Base-by-base conservation (phyloP, 2,329 filamentous ascomycete species). In the Bimuria novae-zelandiae region DNA sequence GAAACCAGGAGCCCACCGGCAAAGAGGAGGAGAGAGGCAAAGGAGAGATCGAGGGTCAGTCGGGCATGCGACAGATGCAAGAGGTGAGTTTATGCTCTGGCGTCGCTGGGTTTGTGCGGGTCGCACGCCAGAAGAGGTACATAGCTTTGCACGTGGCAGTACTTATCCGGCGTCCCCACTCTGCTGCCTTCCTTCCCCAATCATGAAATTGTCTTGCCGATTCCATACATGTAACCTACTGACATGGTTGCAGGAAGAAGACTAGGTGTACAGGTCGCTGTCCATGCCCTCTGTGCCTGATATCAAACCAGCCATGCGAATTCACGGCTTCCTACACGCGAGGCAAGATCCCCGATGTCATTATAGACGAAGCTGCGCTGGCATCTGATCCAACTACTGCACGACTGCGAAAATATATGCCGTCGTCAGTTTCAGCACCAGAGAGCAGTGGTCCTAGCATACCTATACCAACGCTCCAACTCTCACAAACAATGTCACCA, bases 301-400 rank as follows among this genome's bases (percentile, higher is more conserved):
- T 63, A 49, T 57, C 65, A 10, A 68, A 66, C 10, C 55, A 72
- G 6, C 61, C 65, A 11, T 83, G 81, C 65, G 77, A 78, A 16
- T 83, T 80, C 57, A 76, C 77, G 21, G 79, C 80, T 17, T 72
- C 75, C 0, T 83, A 83, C 58, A 78, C 75, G 16, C 69, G 80
- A 55, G 78, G 78, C 4, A 69, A 78, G 56, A 53, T 77, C 29
- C 77, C 78, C 7, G 71, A 74, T 25, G 68, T 79, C 32, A 60
- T 73, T 49, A 63, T 73, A 16, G 67, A 71, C 50, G 67, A 72
- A 40, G 55, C 63, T 33, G 67, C 65, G 14, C 55, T 69, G 55
- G 49, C 63, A 7, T 41, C 62, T 55, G 49, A 62, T 5, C n/a
- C n/a, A n/a, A 39, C 62, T 8, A 62, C 42, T 39, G 49, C 62